These are phyloP conservation scores for Rhododendron vialii DNA, from an alignment of 148 eudicot genomes.

Conservation along the genomic window DNA sequence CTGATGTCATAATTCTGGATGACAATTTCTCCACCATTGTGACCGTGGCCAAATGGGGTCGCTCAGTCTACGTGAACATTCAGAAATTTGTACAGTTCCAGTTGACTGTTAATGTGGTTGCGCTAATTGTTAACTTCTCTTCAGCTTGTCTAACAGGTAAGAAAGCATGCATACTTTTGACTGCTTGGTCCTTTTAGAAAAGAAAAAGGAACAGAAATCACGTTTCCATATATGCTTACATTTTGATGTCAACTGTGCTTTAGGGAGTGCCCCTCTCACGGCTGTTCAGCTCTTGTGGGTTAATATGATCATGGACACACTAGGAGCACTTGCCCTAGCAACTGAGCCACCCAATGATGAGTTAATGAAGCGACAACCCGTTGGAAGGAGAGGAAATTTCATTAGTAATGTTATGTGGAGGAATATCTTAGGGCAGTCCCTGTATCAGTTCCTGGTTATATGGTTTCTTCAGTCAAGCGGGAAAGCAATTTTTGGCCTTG, in stretches of 20 bases:
- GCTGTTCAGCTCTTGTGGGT: slow-evolving; percentile 98
- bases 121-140: slow-evolving; percentile 74
- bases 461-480: slow-evolving; percentile 74
- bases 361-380: slow-evolving; percentile 76
- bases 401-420: slow-evolving; percentile 91
- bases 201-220: background rate
- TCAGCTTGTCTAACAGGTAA: slow-evolving; percentile 89
- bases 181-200: background rate
- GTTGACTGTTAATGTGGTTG: slow-evolving; percentile 86
- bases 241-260: slow-evolving; percentile 1
- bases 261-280: slow-evolving; percentile 83
- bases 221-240: background rate
- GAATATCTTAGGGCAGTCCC: slow-evolving; percentile 83
- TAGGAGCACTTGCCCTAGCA: slow-evolving; percentile 90
- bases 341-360: slow-evolving; percentile 90
- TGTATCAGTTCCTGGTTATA: slow-evolving; percentile 68
- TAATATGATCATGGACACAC: slow-evolving; percentile 95
- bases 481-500: slow-evolving; percentile 39
- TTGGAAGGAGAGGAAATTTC: slow-evolving; percentile 74
- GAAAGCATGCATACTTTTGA: slow-evolving; percentile 7
- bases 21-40: slow-evolving; percentile 94
- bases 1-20: slow-evolving; percentile 88
- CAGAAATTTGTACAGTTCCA: slow-evolving; percentile 95
- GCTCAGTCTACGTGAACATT: slow-evolving; percentile 84
- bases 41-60: slow-evolving; percentile 96